These are phyloP conservation scores for Colletotrichum somersetense DNA, from an alignment of 2,329 filamentous ascomycete species.

Conservation along the genomic window DNA sequence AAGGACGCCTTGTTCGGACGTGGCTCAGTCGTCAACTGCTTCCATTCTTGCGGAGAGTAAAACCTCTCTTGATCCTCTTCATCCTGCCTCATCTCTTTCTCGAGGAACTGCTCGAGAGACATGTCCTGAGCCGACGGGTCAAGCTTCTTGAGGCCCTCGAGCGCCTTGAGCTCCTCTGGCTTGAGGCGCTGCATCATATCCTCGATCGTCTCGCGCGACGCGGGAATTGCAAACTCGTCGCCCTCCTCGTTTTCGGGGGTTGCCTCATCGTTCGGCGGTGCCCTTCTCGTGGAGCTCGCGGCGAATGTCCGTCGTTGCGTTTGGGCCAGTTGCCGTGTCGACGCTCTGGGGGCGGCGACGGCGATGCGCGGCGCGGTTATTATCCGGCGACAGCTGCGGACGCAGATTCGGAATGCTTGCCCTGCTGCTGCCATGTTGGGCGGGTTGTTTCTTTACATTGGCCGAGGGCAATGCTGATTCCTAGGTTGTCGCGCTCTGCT, in stretches of 20 bases:
- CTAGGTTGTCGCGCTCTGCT: slow-evolving; percentile 27
- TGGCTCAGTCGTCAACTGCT: slow-evolving; percentile 41
- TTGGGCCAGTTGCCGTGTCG: slow-evolving; percentile 20
- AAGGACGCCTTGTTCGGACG: slow-evolving; percentile 56
- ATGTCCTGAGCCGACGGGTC: slow-evolving; percentile 45
- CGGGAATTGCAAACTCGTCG: slow-evolving; percentile 37
- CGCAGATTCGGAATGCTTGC: slow-evolving; percentile 54
- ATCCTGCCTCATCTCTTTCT: slow-evolving; percentile 26
- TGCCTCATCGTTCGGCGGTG: slow-evolving; percentile 3
- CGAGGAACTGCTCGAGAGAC: slow-evolving; percentile 33
- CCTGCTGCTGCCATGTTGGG: slow-evolving; percentile 55
- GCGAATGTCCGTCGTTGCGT: slow-evolving; percentile 48
- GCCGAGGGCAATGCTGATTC: slow-evolving; percentile 27
- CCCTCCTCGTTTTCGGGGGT: slow-evolving; percentile 42
- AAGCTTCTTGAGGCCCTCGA: slow-evolving; percentile 50
- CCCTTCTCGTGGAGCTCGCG: slow-evolving; percentile 46
- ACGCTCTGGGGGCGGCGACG: slow-evolving; percentile 11
- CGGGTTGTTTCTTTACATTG: slow-evolving; percentile 22
- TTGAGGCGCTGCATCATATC: slow-evolving; percentile 38
- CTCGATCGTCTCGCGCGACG: slow-evolving; percentile 28
- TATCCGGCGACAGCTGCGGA: slow-evolving; percentile 49
- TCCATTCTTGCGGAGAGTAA: slow-evolving; percentile 41
- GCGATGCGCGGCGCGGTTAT: slow-evolving; percentile 40
- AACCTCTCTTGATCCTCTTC: slow-evolving; percentile 26
- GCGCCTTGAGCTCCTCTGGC: slow-evolving; percentile 40